A percentile compares a stretch with the other conserved stretches of the same genome.
These are phyloP conservation scores for Drechslera avenae DNA, from an alignment of 2,329 filamentous ascomycete species.

Conservation along the genomic window DNA sequence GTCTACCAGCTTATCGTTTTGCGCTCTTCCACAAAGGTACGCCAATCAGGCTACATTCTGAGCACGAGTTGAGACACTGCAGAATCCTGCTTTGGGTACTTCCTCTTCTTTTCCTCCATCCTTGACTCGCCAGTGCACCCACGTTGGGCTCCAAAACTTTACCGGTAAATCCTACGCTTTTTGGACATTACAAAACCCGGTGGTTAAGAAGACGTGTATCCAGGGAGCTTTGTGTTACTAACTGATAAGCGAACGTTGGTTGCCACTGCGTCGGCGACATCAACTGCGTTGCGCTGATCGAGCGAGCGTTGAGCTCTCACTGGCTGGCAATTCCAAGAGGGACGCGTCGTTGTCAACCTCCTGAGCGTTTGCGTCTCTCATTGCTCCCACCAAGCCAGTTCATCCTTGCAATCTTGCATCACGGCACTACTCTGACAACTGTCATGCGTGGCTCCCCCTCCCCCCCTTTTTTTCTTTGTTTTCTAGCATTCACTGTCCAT, in stretches of 20 bases:
- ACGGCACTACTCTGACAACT: too few relatives aligned
- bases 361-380: neutral
- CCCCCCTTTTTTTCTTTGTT: too few relatives aligned
- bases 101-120: conserved; percentile 7
- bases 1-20: conserved; percentile 4
- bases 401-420: too few relatives aligned
- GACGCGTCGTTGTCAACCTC: neutral
- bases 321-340: neutral
- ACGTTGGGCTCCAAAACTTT: neutral
- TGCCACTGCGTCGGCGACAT: neutral
- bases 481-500: too few relatives aligned
- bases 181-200: neutral
- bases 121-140: conserved; percentile 7
- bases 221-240: neutral
- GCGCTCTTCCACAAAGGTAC: neutral
- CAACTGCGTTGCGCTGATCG: neutral
- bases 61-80: neutral
- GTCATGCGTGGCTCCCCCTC: too few relatives aligned
- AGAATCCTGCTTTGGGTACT: conserved; percentile 7
- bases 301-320: neutral
- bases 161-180: neutral
- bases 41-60: conserved; percentile 3
- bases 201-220: neutral
- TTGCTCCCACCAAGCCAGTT: too few relatives aligned
- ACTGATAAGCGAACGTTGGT: neutral